A percentile compares a stretch with the other conserved stretches of the same genome.
phyloP scores from a whole-genome alignment of 495 filamentous ascomycete genomes.

The Penicillium crystallinum region DNA sequence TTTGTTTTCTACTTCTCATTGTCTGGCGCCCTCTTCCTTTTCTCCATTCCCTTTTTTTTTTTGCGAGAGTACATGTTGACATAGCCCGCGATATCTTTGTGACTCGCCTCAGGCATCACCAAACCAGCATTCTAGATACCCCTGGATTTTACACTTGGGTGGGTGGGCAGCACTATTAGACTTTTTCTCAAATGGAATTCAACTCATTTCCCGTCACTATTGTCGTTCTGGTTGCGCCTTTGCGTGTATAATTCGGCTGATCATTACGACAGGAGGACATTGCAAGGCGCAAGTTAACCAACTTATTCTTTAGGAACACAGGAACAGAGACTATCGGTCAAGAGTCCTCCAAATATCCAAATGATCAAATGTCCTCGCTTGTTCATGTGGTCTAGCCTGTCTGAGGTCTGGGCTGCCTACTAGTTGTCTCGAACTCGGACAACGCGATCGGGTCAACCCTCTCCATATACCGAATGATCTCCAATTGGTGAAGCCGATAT shows the following conservation, averaged over 20 bases:
- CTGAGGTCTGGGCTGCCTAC: background rate
- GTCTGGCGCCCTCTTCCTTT: constrained; percentile 8
- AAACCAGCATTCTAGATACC: constrained; percentile 24
- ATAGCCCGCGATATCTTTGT: constrained; percentile 3
- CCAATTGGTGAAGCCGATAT: constrained; percentile 5
- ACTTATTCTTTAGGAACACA: no score
- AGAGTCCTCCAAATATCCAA: background rate
- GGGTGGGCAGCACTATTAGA: constrained; percentile 13
- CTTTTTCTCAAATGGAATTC: background rate
- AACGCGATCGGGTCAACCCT: background rate
- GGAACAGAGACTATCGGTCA: background rate
- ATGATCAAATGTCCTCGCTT: background rate
- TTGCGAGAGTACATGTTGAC: background rate
- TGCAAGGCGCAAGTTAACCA: background rate
- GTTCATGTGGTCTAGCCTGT: background rate
- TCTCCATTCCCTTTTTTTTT: no score
- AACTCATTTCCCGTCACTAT: background rate
- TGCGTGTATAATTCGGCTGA: background rate
- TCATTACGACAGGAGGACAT: background rate
- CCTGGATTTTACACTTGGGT: constrained; percentile 11
- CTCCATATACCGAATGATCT: constrained; percentile 1
- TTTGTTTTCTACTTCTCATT: constrained; percentile 13
- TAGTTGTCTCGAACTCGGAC: background rate
- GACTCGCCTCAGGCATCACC: constrained; percentile 2
- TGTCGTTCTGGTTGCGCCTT: background rate